A percentile compares a stretch with the other conserved stretches of the same genome.
Evolutionary conservation across 805 yeast genomes (phyloP).

Genomic region (Kazachstania kunashirensis): DNA sequence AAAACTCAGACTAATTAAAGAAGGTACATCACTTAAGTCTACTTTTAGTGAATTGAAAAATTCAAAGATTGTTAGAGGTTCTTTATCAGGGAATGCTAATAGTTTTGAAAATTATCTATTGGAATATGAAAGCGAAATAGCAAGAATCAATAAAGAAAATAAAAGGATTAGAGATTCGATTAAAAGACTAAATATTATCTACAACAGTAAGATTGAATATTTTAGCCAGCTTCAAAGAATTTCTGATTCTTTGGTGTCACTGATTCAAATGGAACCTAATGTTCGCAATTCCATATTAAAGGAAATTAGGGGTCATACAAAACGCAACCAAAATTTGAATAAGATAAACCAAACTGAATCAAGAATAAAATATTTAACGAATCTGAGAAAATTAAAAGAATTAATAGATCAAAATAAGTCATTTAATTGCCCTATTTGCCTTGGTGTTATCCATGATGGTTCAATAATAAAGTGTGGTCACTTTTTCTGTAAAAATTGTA

Average conservation of each 20-base stretch:
- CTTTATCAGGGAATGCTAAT: conserved; percentile 1
- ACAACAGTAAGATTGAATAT: conserved; percentile 72
- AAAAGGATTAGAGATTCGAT: conserved; percentile 34
- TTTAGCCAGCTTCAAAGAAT: conserved; percentile 76
- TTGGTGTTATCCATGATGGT: conserved; percentile 59
- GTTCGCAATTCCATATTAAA: conserved; percentile 12
- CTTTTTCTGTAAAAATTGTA: conserved; percentile 74
- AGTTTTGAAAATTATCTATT: conserved; percentile 23
- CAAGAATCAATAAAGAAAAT: conserved; percentile 17
- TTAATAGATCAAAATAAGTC: conserved; percentile 25
- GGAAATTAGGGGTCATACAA: conserved; percentile 16
- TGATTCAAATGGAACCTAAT: conserved; percentile 26
- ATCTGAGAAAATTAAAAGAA: conserved; percentile 29
- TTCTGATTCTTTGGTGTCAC: conserved; percentile 67
- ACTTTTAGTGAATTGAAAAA: conserved; percentile 29
- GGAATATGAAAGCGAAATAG: conserved; percentile 15
- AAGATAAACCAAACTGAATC: conserved; percentile 28
- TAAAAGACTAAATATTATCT: conserved; percentile 49
- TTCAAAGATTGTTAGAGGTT: conserved; percentile 16
- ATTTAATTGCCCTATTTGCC: conserved; percentile 67
- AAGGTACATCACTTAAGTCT: conserved; percentile 24
- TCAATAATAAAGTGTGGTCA: conserved; percentile 88
- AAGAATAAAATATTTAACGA: conserved; percentile 41
- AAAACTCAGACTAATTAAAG: conserved; percentile 11
- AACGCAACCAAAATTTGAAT: conserved; percentile 15